phyloP scores from a whole-genome alignment of 148 eudicot genomes.

The Spergularia bocconei region DNA sequence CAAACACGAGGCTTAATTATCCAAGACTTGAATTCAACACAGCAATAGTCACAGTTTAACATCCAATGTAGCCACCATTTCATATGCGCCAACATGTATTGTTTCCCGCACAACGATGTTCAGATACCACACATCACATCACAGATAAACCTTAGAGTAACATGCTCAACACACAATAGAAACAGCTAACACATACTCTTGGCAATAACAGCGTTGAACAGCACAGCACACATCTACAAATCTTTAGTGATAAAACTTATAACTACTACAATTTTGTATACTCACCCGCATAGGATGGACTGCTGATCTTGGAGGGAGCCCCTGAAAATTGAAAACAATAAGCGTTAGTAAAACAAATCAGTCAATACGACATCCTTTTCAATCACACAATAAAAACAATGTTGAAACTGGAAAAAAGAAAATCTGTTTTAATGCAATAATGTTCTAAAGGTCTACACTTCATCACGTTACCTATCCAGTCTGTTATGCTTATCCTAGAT shows the following conservation, averaged over 20 bases:
- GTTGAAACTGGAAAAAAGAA: background rate
- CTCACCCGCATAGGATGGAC: slow-evolving; percentile 99
- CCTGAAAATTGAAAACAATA: slow-evolving; percentile 41
- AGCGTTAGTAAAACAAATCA: background rate
- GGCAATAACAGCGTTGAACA: background rate
- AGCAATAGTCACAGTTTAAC: background rate
- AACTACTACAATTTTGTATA: slow-evolving; percentile 10
- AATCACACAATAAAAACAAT: background rate
- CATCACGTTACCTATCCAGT: background rate
- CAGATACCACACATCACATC: background rate
- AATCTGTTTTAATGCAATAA: background rate
- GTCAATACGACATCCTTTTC: background rate
- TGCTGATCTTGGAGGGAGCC: slow-evolving; percentile 93
- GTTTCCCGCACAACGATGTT: background rate
- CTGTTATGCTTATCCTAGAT: too few species aligned
- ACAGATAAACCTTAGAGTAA: background rate
- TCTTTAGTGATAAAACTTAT: background rate
- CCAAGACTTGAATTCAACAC: background rate
- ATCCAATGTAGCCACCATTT: background rate
- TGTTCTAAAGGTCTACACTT: background rate
- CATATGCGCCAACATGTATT: background rate
- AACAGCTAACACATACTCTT: background rate
- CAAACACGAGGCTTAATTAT: background rate
- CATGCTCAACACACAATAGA: background rate
- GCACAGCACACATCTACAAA: background rate